phyloP scores from a whole-genome alignment of 2,329 filamentous ascomycete genomes.

The Colletotrichum theobromicola region DNA sequence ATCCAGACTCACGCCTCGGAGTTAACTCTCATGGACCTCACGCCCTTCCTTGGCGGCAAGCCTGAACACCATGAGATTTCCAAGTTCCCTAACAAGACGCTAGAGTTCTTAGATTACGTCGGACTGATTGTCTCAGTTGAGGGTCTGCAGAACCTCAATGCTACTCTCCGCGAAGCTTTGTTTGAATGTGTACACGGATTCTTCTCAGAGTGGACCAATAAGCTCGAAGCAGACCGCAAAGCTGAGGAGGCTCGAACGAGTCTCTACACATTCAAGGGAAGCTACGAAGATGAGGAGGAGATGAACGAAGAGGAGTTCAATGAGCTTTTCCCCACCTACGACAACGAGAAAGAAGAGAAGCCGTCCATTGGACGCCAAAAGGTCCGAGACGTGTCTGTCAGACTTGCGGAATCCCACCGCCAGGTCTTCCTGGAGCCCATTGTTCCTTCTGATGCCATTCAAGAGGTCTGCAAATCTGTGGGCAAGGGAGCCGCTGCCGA shows the following conservation, averaged over 20 bases:
- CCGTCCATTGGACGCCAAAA: constrained; percentile 36
- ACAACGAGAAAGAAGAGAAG: constrained; percentile 52
- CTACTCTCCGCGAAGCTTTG: constrained; percentile 55
- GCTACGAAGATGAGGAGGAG: constrained; percentile 77
- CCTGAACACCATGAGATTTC: constrained; percentile 14
- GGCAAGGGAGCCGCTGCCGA: constrained; percentile 42
- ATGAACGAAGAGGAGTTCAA: constrained; percentile 76
- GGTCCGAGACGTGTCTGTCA: constrained; percentile 62
- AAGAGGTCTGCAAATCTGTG: constrained; percentile 47
- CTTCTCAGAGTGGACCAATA: constrained; percentile 81
- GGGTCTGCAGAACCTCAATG: constrained; percentile 44
- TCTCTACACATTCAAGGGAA: constrained; percentile 84
- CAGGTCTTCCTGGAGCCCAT: constrained; percentile 53
- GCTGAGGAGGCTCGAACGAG: constrained; percentile 76
- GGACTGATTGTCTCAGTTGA: constrained; percentile 53
- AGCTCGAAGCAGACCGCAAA: constrained; percentile 77
- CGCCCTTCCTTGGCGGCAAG: constrained; percentile 62
- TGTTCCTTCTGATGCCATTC: constrained; percentile 47
- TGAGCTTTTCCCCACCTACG: constrained; percentile 81
- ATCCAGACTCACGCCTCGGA: not conserved
- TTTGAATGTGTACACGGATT: constrained; percentile 74
- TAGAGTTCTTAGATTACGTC: constrained; percentile 58
- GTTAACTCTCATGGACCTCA: constrained; percentile 43
- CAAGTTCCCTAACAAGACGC: constrained; percentile 32
- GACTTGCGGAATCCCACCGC: constrained; percentile 65